A percentile compares a stretch with the other conserved stretches of the same genome.
Evolutionary conservation across 139 green algal species (phyloP).

Genomic region (Ostreobium quekettii): DNA sequence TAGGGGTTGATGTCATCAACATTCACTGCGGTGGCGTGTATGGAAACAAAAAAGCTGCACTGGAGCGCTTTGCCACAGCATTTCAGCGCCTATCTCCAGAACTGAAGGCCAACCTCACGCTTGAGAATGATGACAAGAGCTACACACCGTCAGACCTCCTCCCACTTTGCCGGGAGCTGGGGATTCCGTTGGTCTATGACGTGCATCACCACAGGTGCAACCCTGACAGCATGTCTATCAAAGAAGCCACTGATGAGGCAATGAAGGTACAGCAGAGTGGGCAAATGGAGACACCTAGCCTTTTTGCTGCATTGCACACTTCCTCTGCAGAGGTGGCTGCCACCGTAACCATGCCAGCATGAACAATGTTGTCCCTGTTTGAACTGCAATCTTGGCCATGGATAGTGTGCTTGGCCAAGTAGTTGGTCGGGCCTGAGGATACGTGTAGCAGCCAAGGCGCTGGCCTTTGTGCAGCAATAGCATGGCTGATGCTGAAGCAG

Average conservation of each 20-base stretch:
- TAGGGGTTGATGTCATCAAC: neutral
- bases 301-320: neutral
- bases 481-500: no score
- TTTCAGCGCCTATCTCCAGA: neutral
- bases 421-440: no score
- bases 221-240: neutral
- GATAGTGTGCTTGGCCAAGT: neutral
- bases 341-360: neutral
- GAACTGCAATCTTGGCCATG: neutral
- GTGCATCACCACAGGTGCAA: slow-evolving; percentile 1
- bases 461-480: no score
- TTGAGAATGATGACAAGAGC: neutral
- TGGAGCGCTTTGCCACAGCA: neutral
- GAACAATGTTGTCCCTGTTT: neutral
- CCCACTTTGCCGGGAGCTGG: neutral
- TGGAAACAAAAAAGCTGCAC: neutral
- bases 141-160: neutral
- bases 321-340: neutral
- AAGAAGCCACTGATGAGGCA: neutral
- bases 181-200: neutral
- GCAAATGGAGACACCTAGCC: no score
- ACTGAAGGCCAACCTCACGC: neutral
- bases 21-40: neutral
- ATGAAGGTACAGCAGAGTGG: neutral
- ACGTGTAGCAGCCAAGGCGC: no score